Base-by-base conservation (phyloP, 2,329 filamentous ascomycete genomes). In the Alternaria sp. region DNA sequence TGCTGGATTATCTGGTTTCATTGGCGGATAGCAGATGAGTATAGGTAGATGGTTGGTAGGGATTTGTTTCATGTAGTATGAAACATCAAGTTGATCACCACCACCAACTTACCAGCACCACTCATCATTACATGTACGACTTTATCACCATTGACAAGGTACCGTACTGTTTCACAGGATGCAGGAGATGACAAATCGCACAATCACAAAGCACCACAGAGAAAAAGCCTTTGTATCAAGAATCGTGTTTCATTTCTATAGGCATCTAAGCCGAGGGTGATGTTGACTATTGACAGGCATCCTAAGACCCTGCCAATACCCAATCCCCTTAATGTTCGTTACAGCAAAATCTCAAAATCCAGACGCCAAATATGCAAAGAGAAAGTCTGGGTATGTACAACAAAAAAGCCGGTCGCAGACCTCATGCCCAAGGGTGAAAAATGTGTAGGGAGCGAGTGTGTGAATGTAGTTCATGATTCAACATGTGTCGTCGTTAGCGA, bases 331-430 rank as follows among this genome's bases (percentile, higher is more conserved):
- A 12, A n/a, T 49, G 20, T 49, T 49, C 46, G 24, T 41, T 20
- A 16, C 3, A 41, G 20, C n/a, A 51, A 41, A 51, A 36, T 34
- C 4, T 14, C 4, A n/a, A 14, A 30, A 38, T 9, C 20, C 46
- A 41, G 24, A 57, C 61, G 39, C 57, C 22, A 48, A n/a, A 61
- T 58, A 49, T 57, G 34, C 42, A 46, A 32, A 64, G 49, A 59
- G 46, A 42, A 60, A 38, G 43, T 11, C 7, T 39, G 36, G 49
- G 18, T 56, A 52, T 55, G 43, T 61, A 54, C 62, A 56, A 30
- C 56, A 55, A 18, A 42, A 57, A 44, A 63, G 18, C 52, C 9
- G 63, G 63, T 63, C 54, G 20, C 63, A 61, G 63, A 65, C 63
- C 63, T 36, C 52, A 41, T 57, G 43, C 58, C 61, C 48, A 61